These are phyloP conservation scores for Exophiala spinifera DNA, from an alignment of 2,329 filamentous ascomycete species.

Conservation along the genomic window DNA sequence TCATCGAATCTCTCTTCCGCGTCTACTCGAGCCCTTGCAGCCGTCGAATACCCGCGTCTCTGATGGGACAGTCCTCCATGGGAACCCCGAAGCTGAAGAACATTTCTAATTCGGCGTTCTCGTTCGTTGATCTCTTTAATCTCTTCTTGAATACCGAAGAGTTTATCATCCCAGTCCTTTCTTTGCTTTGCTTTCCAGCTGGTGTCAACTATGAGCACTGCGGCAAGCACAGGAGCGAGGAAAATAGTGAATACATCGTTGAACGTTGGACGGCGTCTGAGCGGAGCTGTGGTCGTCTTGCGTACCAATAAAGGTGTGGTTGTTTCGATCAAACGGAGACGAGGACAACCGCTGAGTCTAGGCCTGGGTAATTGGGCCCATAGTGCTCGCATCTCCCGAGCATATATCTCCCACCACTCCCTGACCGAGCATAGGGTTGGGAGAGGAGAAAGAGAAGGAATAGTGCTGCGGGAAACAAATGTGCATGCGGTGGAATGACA, in stretches of 20 bases:
- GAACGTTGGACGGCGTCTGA: conserved; percentile 20
- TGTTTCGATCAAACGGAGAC: conserved; percentile 7
- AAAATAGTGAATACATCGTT: conserved; percentile 28
- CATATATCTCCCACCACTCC: conserved; percentile 4
- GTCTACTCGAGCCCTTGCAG: conserved; percentile 5
- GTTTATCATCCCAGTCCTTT: conserved; percentile 27
- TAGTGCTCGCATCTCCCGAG: conserved; percentile 23
- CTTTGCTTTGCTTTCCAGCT: conserved; percentile 27
- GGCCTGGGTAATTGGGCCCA: conserved; percentile 25
- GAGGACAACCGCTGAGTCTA: conserved; percentile 15
- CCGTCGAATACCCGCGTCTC: conserved; percentile 19
- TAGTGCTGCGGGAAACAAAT: neutral
- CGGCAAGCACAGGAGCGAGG: conserved; percentile 24
- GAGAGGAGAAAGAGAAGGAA: neutral
- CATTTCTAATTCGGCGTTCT: conserved; percentile 17
- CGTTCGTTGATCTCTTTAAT: conserved; percentile 20
- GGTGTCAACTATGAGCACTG: conserved; percentile 25
- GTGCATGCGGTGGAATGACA: conserved; percentile 7
- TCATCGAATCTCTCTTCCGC: conserved; percentile 1
- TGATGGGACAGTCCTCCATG: conserved; percentile 14
- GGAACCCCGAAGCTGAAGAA: conserved; percentile 17
- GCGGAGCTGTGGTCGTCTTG: conserved; percentile 20
- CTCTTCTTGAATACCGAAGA: conserved; percentile 22
- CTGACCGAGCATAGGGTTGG: conserved; percentile 1
- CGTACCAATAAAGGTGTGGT: conserved; percentile 13